These are phyloP conservation scores for Ceratocystiopsis sp. DNA, from an alignment of 2,329 filamentous ascomycete genomes.

Conservation along the genomic window DNA sequence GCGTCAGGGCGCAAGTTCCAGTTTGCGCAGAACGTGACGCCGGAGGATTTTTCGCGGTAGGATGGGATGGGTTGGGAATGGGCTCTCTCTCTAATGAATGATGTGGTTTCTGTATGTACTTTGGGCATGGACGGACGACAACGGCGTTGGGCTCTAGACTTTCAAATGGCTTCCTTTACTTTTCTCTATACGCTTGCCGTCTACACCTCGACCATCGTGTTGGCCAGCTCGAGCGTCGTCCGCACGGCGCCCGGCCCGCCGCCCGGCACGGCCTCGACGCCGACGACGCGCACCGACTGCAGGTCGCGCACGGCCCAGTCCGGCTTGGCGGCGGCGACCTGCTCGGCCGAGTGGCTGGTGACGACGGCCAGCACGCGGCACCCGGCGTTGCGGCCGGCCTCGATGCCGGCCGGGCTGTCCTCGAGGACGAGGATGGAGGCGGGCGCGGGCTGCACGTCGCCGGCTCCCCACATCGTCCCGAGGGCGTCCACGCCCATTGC, in stretches of 20 bases:
- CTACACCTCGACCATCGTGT: constrained; percentile 29
- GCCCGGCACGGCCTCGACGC: constrained; percentile 38
- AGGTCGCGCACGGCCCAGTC: constrained; percentile 79
- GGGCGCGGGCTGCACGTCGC: background rate
- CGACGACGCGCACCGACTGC: constrained; percentile 49
- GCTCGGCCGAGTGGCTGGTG: constrained; percentile 62
- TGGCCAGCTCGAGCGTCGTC: constrained; percentile 44
- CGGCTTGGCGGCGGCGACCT: constrained; percentile 58
- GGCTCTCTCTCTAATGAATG: no score
- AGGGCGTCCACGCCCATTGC: constrained; percentile 47
- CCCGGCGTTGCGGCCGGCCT: constrained; percentile 68
- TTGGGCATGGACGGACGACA: no score
- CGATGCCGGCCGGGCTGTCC: constrained; percentile 75
- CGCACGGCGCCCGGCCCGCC: background rate
- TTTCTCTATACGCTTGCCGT: background rate
- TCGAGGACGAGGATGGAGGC: constrained; percentile 57
- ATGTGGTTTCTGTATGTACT: no score
- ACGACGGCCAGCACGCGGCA: constrained; percentile 72
- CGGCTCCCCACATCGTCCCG: constrained; percentile 29
- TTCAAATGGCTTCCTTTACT: background rate
- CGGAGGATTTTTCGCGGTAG: constrained; percentile 23
- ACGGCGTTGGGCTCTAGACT: no score
- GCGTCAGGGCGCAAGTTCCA: constrained; percentile 22
- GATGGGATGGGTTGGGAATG: no score
- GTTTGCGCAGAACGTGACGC: constrained; percentile 28